phyloP scores from a whole-genome alignment of 805 yeast species.

The Saturnispora galanensis region DNA sequence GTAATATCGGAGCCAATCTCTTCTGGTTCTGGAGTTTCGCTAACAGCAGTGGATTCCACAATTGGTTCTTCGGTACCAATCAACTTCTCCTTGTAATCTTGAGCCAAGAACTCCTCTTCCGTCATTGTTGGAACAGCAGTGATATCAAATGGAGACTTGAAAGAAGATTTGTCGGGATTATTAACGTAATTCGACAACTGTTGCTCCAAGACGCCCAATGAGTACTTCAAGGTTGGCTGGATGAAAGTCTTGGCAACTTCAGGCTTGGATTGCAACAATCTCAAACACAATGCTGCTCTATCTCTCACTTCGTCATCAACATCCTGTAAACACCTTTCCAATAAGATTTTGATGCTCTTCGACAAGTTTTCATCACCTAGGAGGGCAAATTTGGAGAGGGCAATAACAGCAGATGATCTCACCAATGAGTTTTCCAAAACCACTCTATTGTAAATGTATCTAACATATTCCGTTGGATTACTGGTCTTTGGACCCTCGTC shows the following conservation, averaged over 20 bases:
- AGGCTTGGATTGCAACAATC: slow-evolving; percentile 41
- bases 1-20: slow-evolving; percentile 17
- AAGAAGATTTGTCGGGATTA: slow-evolving; percentile 34
- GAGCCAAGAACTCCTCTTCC: slow-evolving; percentile 59
- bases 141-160: slow-evolving; percentile 58
- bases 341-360: slow-evolving; percentile 61
- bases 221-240: slow-evolving; percentile 58
- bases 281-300: slow-evolving; percentile 81
- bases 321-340: slow-evolving; percentile 78
- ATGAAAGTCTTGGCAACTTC: slow-evolving; percentile 42
- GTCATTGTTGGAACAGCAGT: slow-evolving; percentile 53
- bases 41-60: slow-evolving; percentile 13
- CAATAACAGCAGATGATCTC: slow-evolving; percentile 90
- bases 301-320: slow-evolving; percentile 96
- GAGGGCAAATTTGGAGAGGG: slow-evolving; percentile 83
- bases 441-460: slow-evolving; percentile 94
- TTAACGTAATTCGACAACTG: slow-evolving; percentile 65
- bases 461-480: slow-evolving; percentile 81
- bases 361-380: slow-evolving; percentile 59
- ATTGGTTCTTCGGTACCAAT: slow-evolving; percentile 21
- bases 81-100: slow-evolving; percentile 48
- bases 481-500: slow-evolving; percentile 85
- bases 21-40: slow-evolving; percentile 7
- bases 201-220: slow-evolving; percentile 68
- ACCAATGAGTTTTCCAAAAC: slow-evolving; percentile 92